Evolutionary conservation across 352 stramenopile species (phyloP).

Genomic region (Halophytophthora batemanensis): DNA sequence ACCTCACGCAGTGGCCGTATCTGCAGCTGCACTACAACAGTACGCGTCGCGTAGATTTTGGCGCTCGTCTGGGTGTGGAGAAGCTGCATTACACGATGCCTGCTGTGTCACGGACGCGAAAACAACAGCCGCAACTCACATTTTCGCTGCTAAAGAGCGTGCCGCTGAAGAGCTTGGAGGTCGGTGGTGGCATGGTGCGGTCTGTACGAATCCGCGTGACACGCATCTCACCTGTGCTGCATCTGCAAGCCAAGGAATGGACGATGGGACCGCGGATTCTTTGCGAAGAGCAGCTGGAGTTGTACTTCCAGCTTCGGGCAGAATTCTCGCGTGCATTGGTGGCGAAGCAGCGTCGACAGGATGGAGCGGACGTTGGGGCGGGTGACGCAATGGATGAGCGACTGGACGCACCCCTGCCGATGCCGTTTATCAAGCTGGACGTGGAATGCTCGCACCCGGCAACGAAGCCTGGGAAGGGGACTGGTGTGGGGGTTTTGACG

Average conservation of each 20-base stretch:
- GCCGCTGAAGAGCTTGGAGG: conserved; percentile 56
- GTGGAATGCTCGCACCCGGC: conserved; percentile 51
- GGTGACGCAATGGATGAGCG: conserved; percentile 13
- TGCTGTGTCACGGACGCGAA: conserved; percentile 3
- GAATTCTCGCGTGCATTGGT: conserved; percentile 19
- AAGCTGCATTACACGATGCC: conserved; percentile 19
- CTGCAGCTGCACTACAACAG: conserved; percentile 67
- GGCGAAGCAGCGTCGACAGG: conserved; percentile 14
- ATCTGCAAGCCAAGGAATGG: conserved; percentile 67
- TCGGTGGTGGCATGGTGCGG: conserved; percentile 57
- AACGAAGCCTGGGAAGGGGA: conserved; percentile 13
- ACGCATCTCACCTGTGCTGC: conserved; percentile 53
- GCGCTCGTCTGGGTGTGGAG: conserved; percentile 46
- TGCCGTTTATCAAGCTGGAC: conserved; percentile 67
- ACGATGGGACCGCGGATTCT: conserved; percentile 60
- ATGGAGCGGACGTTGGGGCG: conserved; percentile 7
- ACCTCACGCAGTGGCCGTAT: conserved; percentile 53
- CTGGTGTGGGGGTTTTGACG: conserved; percentile 43
- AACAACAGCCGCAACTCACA: conserved; percentile 22
- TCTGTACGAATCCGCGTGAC: conserved; percentile 49
- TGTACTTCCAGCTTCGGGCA: conserved; percentile 45
- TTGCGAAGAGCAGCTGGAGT: conserved; percentile 54
- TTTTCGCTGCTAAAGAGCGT: conserved; percentile 66
- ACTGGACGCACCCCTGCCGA: conserved; percentile 34
- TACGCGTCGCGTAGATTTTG: conserved; percentile 45